Conservation (phyloP, 331 rosid genomes). For the Prunus yedoensis region DNA sequence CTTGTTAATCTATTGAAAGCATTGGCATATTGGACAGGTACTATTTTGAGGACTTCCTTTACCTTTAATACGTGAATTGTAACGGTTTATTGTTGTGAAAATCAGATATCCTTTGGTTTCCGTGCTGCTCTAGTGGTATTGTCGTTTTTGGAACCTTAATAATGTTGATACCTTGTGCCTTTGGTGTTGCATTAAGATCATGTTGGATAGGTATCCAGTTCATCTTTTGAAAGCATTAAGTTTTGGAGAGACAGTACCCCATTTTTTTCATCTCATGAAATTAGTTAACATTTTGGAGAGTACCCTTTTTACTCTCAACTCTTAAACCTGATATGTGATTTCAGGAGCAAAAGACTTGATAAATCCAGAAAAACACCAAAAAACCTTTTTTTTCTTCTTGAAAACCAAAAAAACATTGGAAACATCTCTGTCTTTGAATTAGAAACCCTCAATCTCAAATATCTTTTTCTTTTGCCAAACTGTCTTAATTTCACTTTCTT, state of each 20-base stretch:
- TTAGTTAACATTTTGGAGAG: constrained; percentile 11
- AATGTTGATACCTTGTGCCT: not conserved
- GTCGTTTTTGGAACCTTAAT: not conserved
- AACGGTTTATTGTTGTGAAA: not conserved
- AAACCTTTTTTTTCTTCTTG: not conserved
- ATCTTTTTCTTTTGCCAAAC: not conserved
- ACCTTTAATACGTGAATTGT: constrained; percentile 10
- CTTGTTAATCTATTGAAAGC: constrained; percentile 53
- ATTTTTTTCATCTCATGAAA: constrained; percentile 8
- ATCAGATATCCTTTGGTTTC: not conserved
- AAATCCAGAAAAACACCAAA: not conserved
- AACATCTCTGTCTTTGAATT: not conserved
- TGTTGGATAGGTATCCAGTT: not conserved
- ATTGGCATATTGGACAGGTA: constrained; percentile 76
- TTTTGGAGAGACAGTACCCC: not conserved
- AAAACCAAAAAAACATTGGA: not conserved
- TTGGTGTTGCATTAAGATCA: not conserved
- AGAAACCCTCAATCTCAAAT: not conserved
- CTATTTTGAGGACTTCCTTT: constrained; percentile 9
- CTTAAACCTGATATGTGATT: not conserved
- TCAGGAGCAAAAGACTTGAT: not conserved
- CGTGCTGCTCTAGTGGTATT: not conserved
- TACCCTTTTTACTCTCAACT: not conserved
- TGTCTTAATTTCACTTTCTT: not conserved
- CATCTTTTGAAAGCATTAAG: constrained; percentile 19